These are phyloP conservation scores for Ramularia collo-cygni DNA, from an alignment of 2,329 filamentous ascomycete species.

Conservation along the genomic window DNA sequence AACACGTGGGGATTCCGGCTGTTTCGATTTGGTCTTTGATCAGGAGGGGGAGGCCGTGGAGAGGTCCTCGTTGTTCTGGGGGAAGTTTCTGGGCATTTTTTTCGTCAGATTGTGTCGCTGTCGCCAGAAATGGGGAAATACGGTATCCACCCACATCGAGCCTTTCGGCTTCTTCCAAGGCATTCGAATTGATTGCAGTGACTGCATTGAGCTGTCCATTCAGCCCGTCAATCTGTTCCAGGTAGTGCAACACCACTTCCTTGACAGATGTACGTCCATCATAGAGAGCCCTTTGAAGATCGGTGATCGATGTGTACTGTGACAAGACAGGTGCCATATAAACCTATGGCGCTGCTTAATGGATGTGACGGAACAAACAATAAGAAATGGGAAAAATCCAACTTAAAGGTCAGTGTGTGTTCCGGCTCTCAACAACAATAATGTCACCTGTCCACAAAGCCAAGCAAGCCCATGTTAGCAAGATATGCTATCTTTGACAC, in stretches of 20 bases:
- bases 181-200: slow-evolving; percentile 14
- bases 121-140: background rate
- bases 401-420: too few relatives aligned
- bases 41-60: slow-evolving; percentile 20
- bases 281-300: slow-evolving; percentile 13
- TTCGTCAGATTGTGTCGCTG: background rate
- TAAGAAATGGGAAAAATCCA: too few relatives aligned
- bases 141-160: slow-evolving; percentile 13
- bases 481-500: too few relatives aligned
- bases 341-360: too few relatives aligned
- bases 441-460: too few relatives aligned
- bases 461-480: too few relatives aligned
- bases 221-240: slow-evolving; percentile 13
- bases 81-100: slow-evolving; percentile 9
- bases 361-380: too few relatives aligned
- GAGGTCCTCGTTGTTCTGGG: slow-evolving; percentile 11
- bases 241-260: slow-evolving; percentile 13
- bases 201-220: slow-evolving; percentile 21
- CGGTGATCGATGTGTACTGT: slow-evolving; percentile 12
- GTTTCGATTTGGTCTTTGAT: slow-evolving; percentile 25
- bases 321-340: too few relatives aligned
- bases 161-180: slow-evolving; percentile 13
- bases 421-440: too few relatives aligned
- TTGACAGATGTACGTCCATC: slow-evolving; percentile 11
- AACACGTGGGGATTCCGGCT: slow-evolving; percentile 15